Evolutionary conservation across 2,329 filamentous ascomycete genomes (phyloP).

Genomic region (Metarhizium brunneum): DNA sequence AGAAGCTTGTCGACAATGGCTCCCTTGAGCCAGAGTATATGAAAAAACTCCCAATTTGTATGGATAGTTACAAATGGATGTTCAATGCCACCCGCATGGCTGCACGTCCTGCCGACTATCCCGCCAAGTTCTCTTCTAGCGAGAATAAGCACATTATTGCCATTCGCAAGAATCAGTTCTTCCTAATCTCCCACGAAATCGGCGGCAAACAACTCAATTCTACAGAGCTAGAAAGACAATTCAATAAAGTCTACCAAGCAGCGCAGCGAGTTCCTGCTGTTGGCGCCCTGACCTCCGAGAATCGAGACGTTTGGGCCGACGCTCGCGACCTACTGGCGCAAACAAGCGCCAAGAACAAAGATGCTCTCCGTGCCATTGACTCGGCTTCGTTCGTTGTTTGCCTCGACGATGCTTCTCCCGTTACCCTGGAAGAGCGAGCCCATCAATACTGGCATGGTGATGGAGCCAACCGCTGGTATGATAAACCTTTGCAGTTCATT

Average conservation of each 20-base stretch:
- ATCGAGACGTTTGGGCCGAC: slow-evolving; percentile 88
- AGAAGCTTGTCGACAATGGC: slow-evolving; percentile 76
- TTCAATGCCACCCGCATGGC: slow-evolving; percentile 90
- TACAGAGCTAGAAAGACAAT: slow-evolving; percentile 82
- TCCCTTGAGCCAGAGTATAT: slow-evolving; percentile 95
- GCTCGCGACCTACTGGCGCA: slow-evolving; percentile 67
- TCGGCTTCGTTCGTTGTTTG: slow-evolving; percentile 86
- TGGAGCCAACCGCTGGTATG: slow-evolving; percentile 90
- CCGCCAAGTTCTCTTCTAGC: slow-evolving; percentile 65
- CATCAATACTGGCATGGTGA: slow-evolving; percentile 98
- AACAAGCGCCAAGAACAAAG: slow-evolving; percentile 70
- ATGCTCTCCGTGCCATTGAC: slow-evolving; percentile 72
- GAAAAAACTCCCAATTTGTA: slow-evolving; percentile 94
- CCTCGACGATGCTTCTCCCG: slow-evolving; percentile 81
- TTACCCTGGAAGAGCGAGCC: slow-evolving; percentile 91
- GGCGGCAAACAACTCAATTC: slow-evolving; percentile 80
- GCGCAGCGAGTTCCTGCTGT: slow-evolving; percentile 65
- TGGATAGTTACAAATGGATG: slow-evolving; percentile 99
- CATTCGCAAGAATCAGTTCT: slow-evolving; percentile 94
- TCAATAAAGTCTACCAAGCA: slow-evolving; percentile 71
- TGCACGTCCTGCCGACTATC: slow-evolving; percentile 71
- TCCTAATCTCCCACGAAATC: slow-evolving; percentile 78
- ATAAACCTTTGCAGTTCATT: slow-evolving; percentile 98
- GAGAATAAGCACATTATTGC: slow-evolving; percentile 83
- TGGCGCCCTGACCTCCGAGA: slow-evolving; percentile 80